These are phyloP conservation scores for Dryas drummondii DNA, from an alignment of 306 rosid species.

Conservation along the genomic window DNA sequence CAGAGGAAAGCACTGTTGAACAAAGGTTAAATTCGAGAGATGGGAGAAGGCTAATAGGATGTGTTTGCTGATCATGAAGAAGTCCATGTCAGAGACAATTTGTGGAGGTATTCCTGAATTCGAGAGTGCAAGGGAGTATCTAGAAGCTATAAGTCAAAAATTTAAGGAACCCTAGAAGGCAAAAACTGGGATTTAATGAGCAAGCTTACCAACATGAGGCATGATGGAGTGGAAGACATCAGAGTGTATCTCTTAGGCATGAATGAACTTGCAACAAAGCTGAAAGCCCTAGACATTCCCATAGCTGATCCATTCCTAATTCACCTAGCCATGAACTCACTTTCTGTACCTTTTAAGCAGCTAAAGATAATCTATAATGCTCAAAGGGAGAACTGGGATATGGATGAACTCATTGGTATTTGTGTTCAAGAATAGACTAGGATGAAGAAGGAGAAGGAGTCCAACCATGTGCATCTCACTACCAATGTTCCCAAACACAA, in stretches of 20 bases:
- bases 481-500: not conserved
- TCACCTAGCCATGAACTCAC: not conserved
- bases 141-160: not conserved
- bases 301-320: not conserved
- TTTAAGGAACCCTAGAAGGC: conserved; percentile 6
- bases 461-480: too few relatives aligned
- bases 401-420: not conserved
- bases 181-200: not conserved
- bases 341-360: too few relatives aligned
- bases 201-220: not conserved
- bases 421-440: not conserved
- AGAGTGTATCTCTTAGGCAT: not conserved
- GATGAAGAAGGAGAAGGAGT: not conserved
- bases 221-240: not conserved
- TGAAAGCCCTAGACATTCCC: not conserved
- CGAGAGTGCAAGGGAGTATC: not conserved
- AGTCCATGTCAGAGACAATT: too few relatives aligned
- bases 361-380: too few relatives aligned
- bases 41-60: too few relatives aligned
- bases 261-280: not conserved
- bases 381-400: not conserved
- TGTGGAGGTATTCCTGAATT: not conserved
- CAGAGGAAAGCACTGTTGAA: too few relatives aligned
- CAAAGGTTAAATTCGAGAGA: too few relatives aligned
- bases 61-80: too few relatives aligned